Base-by-base conservation (phyloP, 2,329 filamentous ascomycete species). In the Sporothrix mexicana region DNA sequence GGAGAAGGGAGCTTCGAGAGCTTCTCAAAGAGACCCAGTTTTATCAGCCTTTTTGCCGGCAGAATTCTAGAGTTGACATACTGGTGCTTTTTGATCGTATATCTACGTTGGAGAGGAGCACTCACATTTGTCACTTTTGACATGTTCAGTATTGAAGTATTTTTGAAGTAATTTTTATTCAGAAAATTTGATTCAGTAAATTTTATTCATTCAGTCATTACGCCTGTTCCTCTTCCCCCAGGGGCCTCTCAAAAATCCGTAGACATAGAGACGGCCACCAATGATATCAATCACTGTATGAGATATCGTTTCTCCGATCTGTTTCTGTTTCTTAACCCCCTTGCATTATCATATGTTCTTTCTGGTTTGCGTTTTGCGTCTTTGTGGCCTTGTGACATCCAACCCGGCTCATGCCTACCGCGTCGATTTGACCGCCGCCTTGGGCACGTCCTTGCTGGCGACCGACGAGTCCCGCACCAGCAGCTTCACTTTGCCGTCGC, bases 401-500 rank as follows among this genome's bases (percentile, higher is more conserved):
- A 36, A 36, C 30, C 30, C 30, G 30, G 30, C 30, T 36, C 30
- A 36, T 5, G 3, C n/a, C 9, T 49, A 20, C 25, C 47, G 30
- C 25, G 10, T 8, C 2, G 25, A 25, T n/a, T 53, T 53, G n/a
- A 23, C 6, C 6, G 25, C 66, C 25, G 23, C 41, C 20, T 55
- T 68, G 12, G 64, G 66, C 25, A 51, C 66, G 7, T 68, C 66
- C 55, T 69, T 62, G 41, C 49, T 49, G 20, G 67, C 71, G 25
- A 76, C 74, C 41, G 80, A 79, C 45, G 80, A 78, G 75, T 85
- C 88, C 76, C 89, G 84, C 71, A 91, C 89, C 75, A 91, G 82
- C 77, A 91, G 84, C 80, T 88, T 85, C 72, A 91, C 88, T 81
- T 90, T 91, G 76, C 89, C 89, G 73, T 90, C 88, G 43, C 89